phyloP scores from a whole-genome alignment of 305 asterid genomes.

The Fraxinus floribunda region DNA sequence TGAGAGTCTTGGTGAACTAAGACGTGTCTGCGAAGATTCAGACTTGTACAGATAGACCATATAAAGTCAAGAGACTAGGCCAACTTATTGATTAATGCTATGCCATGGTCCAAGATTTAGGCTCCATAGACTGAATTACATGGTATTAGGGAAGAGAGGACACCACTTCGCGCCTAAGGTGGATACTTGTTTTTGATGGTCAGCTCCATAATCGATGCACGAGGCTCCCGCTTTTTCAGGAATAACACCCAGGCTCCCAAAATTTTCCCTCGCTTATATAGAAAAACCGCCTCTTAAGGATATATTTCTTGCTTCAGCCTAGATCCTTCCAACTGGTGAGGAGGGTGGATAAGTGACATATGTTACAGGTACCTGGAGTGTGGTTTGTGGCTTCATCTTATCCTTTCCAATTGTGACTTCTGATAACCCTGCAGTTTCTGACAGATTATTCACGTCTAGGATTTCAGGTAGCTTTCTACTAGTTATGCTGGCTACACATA shows the following conservation, averaged over 20 bases:
- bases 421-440: constrained; percentile 25
- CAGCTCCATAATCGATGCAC: not conserved
- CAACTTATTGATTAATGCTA: not conserved
- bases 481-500: constrained; percentile 65
- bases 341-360: constrained; percentile 69
- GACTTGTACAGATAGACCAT: not conserved
- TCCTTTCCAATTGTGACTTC: constrained; percentile 27
- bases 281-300: not conserved
- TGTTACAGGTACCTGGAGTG: constrained; percentile 46
- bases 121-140: not conserved
- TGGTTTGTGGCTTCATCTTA: constrained; percentile 28
- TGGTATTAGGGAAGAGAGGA: not conserved
- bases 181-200: not conserved
- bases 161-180: not conserved
- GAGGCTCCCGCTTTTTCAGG: not conserved
- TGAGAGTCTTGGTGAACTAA: not conserved
- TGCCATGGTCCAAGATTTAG: not conserved
- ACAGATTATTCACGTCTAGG: constrained; percentile 28
- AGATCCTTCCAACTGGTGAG: constrained; percentile 91
- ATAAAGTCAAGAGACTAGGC: not conserved
- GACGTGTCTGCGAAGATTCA: not conserved
- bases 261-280: not conserved
- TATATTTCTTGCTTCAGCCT: not conserved
- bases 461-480: constrained; percentile 47
- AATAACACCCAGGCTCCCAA: not conserved